Conservation (phyloP, 805 yeast genomes). For the Spathaspora gorwiae region DNA sequence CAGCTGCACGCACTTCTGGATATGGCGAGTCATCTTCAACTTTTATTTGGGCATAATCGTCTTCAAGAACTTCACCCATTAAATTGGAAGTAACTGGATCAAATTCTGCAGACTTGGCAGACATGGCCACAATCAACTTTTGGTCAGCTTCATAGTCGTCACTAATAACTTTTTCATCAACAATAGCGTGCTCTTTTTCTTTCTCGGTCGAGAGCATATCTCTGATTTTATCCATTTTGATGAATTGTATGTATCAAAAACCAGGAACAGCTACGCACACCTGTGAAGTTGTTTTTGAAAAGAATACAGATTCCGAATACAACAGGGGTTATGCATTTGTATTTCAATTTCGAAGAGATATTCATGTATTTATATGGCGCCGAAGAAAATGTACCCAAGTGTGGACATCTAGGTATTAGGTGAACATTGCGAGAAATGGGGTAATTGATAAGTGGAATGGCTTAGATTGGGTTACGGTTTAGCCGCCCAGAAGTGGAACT, state of each 20-base stretch:
- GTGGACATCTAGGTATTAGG: no score
- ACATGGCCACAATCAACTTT: conserved; percentile 8
- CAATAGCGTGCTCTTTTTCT: not conserved
- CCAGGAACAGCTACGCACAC: not conserved
- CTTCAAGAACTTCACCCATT: conserved; percentile 18
- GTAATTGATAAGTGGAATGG: no score
- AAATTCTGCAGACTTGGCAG: conserved; percentile 26
- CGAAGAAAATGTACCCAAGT: no score
- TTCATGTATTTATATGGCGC: no score
- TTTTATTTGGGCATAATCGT: conserved; percentile 38
- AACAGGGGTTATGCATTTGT: no score
- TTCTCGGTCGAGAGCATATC: conserved; percentile 1
- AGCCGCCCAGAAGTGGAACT: no score
- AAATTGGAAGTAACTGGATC: conserved; percentile 28
- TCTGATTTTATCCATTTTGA: conserved; percentile 9
- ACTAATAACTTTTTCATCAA: conserved; percentile 3
- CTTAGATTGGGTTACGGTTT: no score
- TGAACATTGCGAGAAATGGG: no score
- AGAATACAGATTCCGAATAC: no score
- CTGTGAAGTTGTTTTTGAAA: no score
- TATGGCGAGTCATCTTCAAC: conserved; percentile 47
- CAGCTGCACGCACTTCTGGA: conserved; percentile 64
- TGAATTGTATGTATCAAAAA: not conserved
- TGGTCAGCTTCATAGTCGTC: conserved; percentile 10
- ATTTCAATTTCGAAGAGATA: no score